Conservation (phyloP, 2,329 filamentous ascomycete genomes). For the Alternaria metachromatica region DNA sequence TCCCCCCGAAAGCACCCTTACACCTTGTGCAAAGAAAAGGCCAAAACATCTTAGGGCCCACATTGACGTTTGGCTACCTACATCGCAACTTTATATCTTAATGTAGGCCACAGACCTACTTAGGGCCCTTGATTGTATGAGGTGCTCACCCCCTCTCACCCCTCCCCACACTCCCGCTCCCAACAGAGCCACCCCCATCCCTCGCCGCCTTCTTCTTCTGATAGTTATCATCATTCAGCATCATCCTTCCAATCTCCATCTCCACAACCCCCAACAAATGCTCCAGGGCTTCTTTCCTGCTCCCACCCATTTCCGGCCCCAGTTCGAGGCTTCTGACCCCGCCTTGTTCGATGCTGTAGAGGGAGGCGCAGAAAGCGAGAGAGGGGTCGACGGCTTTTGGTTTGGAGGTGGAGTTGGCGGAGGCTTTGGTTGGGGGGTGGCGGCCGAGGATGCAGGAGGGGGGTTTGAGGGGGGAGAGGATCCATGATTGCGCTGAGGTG, state of each 20-base stretch:
- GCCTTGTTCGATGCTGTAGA: slow-evolving; percentile 22
- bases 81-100: too few relatives aligned
- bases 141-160: not conserved
- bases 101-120: too few relatives aligned
- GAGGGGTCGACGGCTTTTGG: not conserved
- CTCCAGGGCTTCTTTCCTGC: slow-evolving; percentile 18
- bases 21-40: too few relatives aligned
- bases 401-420: not conserved
- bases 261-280: slow-evolving; percentile 21
- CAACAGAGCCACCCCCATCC: not conserved
- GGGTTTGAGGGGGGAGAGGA: slow-evolving; percentile 17
- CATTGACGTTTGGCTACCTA: too few relatives aligned
- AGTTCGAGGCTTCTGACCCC: slow-evolving; percentile 19
- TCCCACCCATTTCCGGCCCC: slow-evolving; percentile 21
- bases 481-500: slow-evolving; percentile 11
- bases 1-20: too few relatives aligned
- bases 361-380: slow-evolving; percentile 16
- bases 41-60: too few relatives aligned
- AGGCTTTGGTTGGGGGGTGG: slow-evolving; percentile 10
- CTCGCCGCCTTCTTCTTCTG: not conserved
- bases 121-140: too few relatives aligned
- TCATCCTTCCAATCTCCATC: slow-evolving; percentile 14
- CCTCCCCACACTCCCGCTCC: not conserved
- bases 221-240: slow-evolving; percentile 2
- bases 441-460: slow-evolving; percentile 21